Evolutionary conservation across 805 yeast species (phyloP).

Genomic region (Tetrapisispora phaffii): DNA sequence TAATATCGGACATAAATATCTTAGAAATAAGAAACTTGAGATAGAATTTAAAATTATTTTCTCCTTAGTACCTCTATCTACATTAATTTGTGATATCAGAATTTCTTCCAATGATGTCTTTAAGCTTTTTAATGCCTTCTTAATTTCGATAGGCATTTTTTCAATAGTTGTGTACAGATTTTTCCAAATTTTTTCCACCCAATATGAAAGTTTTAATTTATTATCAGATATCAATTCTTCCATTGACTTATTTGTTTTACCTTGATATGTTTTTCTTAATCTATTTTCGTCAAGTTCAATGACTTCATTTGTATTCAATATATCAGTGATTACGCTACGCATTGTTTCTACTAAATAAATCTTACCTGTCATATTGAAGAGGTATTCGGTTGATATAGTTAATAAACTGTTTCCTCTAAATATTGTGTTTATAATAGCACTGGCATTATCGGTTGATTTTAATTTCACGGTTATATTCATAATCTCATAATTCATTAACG

Average conservation of each 20-base stretch:
- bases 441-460: slow-evolving; percentile 16
- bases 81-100: slow-evolving; percentile 44
- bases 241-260: slow-evolving; percentile 21
- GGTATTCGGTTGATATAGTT: slow-evolving; percentile 72
- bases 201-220: slow-evolving; percentile 38
- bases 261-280: slow-evolving; percentile 30
- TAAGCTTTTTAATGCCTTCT: slow-evolving; percentile 51
- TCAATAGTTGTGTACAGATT: slow-evolving; percentile 55
- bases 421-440: slow-evolving; percentile 42
- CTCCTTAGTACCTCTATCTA: slow-evolving; percentile 30
- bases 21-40: slow-evolving; percentile 71
- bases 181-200: slow-evolving; percentile 55
- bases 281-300: slow-evolving; percentile 79
- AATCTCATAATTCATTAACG: slow-evolving; percentile 49
- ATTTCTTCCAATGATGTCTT: slow-evolving; percentile 36
- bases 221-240: slow-evolving; percentile 36
- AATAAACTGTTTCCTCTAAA: slow-evolving; percentile 82
- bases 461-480: slow-evolving; percentile 30
- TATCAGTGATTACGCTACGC: slow-evolving; percentile 52
- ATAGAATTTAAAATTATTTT: slow-evolving; percentile 53
- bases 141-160: slow-evolving; percentile 63
- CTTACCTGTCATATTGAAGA: slow-evolving; percentile 66
- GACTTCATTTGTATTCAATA: slow-evolving; percentile 41
- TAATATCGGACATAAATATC: slow-evolving; percentile 86
- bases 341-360: slow-evolving; percentile 66